These are phyloP conservation scores for Saccharum officinarum DNA, from an alignment of 176 grass and related monocot species.

Conservation along the genomic window DNA sequence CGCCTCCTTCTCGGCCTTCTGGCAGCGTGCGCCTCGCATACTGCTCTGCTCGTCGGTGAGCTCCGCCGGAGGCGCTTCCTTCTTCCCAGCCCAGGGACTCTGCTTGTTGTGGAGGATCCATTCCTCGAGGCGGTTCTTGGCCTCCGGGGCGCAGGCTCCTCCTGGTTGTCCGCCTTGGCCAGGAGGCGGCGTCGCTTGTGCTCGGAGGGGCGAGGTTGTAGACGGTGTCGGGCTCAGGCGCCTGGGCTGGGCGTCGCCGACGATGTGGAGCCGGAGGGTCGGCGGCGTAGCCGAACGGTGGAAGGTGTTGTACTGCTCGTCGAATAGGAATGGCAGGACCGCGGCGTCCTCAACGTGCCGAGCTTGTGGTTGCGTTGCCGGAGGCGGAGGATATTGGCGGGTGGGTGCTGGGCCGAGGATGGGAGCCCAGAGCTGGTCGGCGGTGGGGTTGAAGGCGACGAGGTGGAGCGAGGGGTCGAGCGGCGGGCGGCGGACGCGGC, in stretches of 20 bases:
- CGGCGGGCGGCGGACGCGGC: conserved; percentile 48
- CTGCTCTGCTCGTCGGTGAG: conserved; percentile 95
- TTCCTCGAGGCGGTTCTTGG: conserved; percentile 74
- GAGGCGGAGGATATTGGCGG: conserved; percentile 65
- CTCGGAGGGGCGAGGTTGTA: conserved; percentile 91
- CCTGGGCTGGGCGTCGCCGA: conserved; percentile 61
- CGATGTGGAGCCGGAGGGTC: conserved; percentile 81
- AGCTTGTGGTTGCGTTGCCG: conserved; percentile 96
- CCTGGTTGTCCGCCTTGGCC: conserved; percentile 49
- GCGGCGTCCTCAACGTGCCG: conserved; percentile 86
- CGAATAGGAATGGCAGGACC: conserved; percentile 90
- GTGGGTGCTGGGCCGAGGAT: conserved; percentile 81
- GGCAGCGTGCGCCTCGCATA: conserved; percentile 79
- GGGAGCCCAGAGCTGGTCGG: conserved; percentile 92
- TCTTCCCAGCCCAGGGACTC: conserved; percentile 96
- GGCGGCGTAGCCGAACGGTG: conserved; percentile 89
- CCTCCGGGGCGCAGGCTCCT: conserved; percentile 33
- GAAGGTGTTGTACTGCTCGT: conserved; percentile 98
- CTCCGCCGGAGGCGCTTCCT: conserved; percentile 59
- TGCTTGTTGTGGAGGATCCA: conserved; percentile 84
- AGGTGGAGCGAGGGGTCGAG: conserved; percentile 80
- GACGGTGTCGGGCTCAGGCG: conserved; percentile 62
- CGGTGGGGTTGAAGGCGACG: conserved; percentile 91
- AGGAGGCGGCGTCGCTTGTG: conserved; percentile 93
- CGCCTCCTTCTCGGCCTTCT: conserved; percentile 99